Evolutionary conservation across 371 early-diverging fungal genomes (phyloP), one percentile per base, ranked within the genome.

Genomic region (Haplosporangium sp.): DNA sequence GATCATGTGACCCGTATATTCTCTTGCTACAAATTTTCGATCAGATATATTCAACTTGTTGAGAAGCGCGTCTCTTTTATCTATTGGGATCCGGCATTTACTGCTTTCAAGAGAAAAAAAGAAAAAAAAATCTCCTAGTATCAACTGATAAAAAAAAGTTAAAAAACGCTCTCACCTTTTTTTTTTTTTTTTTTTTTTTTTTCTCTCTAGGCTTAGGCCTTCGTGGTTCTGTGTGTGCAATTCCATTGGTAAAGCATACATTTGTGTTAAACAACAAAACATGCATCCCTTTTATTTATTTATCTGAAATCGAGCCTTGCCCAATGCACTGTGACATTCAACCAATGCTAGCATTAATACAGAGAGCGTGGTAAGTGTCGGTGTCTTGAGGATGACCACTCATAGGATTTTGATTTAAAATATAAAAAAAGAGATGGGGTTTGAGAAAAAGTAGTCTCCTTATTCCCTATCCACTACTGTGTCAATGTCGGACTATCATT

Each of bases 221-320:
- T 53, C 65, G 65, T 64, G 65, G 65, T 20, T 37, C 40, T 6
- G 47, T 20, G 15, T 8, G 58, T 27, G 66, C 55, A 64, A 55
- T 55, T 64, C 65, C 55, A 64, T 64, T 64, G 65, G 65, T 42
- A 64, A 55, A 27, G 5, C 17, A 4, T 17, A 17, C 17, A 17
- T 48, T 9, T 52, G 8, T 50, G 8, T n/a, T n/a, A 13, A 4
- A 10, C 19, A n/a, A 50, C 17, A 27, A 20, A 20, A 20, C 53
- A 53, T 4, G 7, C 27, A 4, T n/a, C 50, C 17, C 50, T 50
- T n/a, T 17, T 13, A 19, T 7, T 53, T 53, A 20, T 19, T 53
- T 47, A 47, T 47, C n/a, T 53, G n/a, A 19, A 53, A 20, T 20
- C n/a, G 27, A 53, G n/a, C 53, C 47, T 47, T 47, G 47, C 47